These are phyloP conservation scores for Ophiostoma piceae DNA, from an alignment of 2,329 filamentous ascomycete species.

Conservation along the genomic window DNA sequence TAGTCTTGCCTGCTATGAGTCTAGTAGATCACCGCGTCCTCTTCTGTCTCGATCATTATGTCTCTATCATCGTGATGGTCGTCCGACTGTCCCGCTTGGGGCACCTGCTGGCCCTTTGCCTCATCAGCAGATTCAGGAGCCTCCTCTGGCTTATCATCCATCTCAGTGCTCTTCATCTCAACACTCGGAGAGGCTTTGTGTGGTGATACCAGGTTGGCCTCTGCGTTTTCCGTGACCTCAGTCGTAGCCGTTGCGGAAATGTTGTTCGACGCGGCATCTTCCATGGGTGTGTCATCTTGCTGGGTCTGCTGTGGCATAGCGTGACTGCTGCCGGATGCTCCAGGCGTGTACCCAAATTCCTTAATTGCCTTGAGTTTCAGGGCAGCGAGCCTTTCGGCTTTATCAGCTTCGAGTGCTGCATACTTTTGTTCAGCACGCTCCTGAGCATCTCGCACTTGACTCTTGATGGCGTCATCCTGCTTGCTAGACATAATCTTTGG, in stretches of 20 bases:
- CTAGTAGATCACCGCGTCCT: constrained; percentile 87
- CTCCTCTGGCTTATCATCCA: constrained; percentile 27
- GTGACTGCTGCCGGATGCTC: not conserved
- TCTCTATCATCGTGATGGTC: constrained; percentile 62
- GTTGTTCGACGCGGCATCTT: not conserved
- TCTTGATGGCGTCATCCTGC: not conserved
- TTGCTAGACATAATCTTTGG: not conserved
- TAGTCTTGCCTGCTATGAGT: not conserved
- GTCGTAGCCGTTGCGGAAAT: constrained; percentile 7
- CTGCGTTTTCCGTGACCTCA: constrained; percentile 26
- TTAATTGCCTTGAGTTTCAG: not conserved
- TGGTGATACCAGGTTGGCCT: constrained; percentile 17
- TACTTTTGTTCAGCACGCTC: not conserved
- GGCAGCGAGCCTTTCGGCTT: not conserved
- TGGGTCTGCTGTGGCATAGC: not conserved
- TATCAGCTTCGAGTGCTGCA: not conserved
- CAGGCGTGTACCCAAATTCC: not conserved
- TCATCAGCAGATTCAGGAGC: not conserved
- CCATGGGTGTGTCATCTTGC: not conserved
- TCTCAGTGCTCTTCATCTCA: constrained; percentile 23
- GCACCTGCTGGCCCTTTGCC: constrained; percentile 18
- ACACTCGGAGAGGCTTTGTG: not conserved
- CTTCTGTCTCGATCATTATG: constrained; percentile 75
- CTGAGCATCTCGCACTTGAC: not conserved
- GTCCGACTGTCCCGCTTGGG: not conserved